Evolutionary conservation across 1,284 basidiomycete species (phyloP).

Genomic region (Entoloma clypeatum): DNA sequence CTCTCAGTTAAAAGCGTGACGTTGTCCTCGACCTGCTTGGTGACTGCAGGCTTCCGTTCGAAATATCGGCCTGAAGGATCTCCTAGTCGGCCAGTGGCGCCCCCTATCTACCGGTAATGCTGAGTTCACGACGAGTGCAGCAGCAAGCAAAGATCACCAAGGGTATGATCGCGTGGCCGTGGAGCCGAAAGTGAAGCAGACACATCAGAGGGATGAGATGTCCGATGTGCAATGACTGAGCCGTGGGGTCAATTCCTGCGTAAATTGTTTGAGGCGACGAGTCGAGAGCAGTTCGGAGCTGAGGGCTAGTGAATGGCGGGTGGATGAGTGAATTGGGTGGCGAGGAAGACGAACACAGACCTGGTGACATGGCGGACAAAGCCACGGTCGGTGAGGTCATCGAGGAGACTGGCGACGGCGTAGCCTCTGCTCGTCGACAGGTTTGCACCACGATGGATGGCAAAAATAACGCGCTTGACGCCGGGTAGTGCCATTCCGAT

Average conservation of each 20-base stretch:
- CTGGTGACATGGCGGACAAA: slow-evolving; percentile 46
- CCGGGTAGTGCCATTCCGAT: no score
- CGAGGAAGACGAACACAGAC: slow-evolving; percentile 21
- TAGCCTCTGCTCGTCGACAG: slow-evolving; percentile 19
- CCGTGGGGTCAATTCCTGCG: slow-evolving; percentile 91
- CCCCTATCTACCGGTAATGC: slow-evolving; percentile 70
- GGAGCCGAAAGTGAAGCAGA: slow-evolving; percentile 82
- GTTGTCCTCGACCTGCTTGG: slow-evolving; percentile 63
- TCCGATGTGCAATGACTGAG: slow-evolving; percentile 86
- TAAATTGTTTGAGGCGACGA: slow-evolving; percentile 63
- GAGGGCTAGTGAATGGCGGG: slow-evolving; percentile 28
- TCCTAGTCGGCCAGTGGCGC: slow-evolving; percentile 94
- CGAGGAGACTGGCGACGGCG: slow-evolving; percentile 27
- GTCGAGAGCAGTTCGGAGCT: slow-evolving; percentile 34
- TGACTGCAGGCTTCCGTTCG: slow-evolving; percentile 74
- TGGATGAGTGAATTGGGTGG: slow-evolving; percentile 5
- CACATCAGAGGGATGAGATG: slow-evolving; percentile 89
- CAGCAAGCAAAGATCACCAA: slow-evolving; percentile 47
- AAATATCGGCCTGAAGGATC: slow-evolving; percentile 90
- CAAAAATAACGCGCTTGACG: no score
- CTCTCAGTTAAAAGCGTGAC: slow-evolving; percentile 63
- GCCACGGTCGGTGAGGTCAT: slow-evolving; percentile 41
- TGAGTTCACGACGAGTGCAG: neutral
- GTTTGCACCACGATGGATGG: no score
- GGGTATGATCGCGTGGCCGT: slow-evolving; percentile 79